Percentiles rank a stretch among this genome's conserved stretches.
Evolutionary conservation across 257 asterid genomes (phyloP).

Genomic region (Solanum paucissectum): DNA sequence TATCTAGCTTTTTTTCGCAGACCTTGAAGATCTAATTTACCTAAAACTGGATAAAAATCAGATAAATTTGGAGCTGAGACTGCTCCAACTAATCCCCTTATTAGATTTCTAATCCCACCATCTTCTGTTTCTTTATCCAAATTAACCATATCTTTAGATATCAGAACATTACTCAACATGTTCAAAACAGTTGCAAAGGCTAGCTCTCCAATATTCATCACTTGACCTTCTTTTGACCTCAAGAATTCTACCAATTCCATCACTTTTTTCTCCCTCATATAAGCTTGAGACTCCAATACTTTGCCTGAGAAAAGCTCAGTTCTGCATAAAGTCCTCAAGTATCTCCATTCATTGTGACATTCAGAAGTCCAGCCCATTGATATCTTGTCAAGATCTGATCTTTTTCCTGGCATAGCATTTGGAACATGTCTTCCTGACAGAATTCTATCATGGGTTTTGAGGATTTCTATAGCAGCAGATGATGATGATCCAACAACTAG

Average conservation of each 20-base stretch:
- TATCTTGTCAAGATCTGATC: conserved; percentile 9
- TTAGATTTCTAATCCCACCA: conserved; percentile 5
- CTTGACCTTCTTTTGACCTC: conserved; percentile 16
- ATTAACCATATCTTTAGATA: conserved; percentile 18
- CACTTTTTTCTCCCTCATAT: conserved; percentile 17
- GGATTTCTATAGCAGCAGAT: conserved; percentile 23
- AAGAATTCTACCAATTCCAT: conserved; percentile 21
- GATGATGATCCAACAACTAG: conserved; percentile 39
- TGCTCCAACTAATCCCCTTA: conserved; percentile 9
- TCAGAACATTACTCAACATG: conserved; percentile 16
- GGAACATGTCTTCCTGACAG: conserved; percentile 25
- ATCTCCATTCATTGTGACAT: conserved; percentile 16
- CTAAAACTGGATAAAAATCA: conserved; percentile 27
- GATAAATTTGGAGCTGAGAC: conserved; percentile 17
- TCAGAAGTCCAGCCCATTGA: conserved; percentile 23
- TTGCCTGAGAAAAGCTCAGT: conserved; percentile 25
- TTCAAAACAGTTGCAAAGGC: conserved; percentile 26
- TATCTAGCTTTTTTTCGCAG: conserved; percentile 3
- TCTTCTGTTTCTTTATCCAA: conserved; percentile 14
- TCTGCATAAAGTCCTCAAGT: conserved; percentile 11
- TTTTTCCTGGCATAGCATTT: neutral
- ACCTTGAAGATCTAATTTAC: conserved; percentile 37
- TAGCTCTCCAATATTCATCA: conserved; percentile 8
- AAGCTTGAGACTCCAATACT: conserved; percentile 16
- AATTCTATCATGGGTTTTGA: conserved; percentile 19